These are phyloP conservation scores for Aschersonia sp. DNA, from an alignment of 2,329 filamentous ascomycete genomes.

Conservation along the genomic window DNA sequence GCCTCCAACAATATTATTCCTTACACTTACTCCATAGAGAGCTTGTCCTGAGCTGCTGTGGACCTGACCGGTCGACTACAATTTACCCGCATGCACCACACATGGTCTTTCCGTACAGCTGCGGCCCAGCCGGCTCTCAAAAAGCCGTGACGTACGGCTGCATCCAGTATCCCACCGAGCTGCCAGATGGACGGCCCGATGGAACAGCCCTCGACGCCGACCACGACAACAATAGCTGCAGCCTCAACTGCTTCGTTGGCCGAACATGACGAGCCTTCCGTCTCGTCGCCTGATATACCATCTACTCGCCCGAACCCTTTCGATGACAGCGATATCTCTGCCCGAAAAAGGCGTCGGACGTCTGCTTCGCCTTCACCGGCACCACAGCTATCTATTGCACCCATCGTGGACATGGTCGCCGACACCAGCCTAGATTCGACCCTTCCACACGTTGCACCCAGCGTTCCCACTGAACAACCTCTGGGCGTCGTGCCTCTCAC, in stretches of 20 bases:
- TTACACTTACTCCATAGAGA: not conserved
- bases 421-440: slow-evolving; percentile 11
- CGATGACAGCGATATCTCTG: slow-evolving; percentile 39
- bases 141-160: slow-evolving; percentile 28
- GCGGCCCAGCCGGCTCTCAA: slow-evolving; percentile 38
- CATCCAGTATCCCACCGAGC: not conserved
- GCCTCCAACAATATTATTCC: not conserved
- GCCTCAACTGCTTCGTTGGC: slow-evolving; percentile 17
- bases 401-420: slow-evolving; percentile 9
- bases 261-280: not conserved
- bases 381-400: slow-evolving; percentile 15
- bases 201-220: slow-evolving; percentile 34
- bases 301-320: slow-evolving; percentile 51
- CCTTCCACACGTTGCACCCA: not conserved
- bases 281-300: slow-evolving; percentile 42
- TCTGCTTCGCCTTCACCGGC: slow-evolving; percentile 41
- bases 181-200: slow-evolving; percentile 22
- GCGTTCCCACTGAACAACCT: not conserved
- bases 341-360: slow-evolving; percentile 48
- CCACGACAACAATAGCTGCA: slow-evolving; percentile 31
- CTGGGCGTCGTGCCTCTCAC: slow-evolving; percentile 11
- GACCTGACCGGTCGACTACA: not conserved
- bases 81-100: slow-evolving; percentile 16
- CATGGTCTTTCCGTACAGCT: slow-evolving; percentile 42
- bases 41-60: not conserved